phyloP scores from a whole-genome alignment of 2,329 filamentous ascomycete genomes.

The Stagonosporopsis cucurbitacearum region DNA sequence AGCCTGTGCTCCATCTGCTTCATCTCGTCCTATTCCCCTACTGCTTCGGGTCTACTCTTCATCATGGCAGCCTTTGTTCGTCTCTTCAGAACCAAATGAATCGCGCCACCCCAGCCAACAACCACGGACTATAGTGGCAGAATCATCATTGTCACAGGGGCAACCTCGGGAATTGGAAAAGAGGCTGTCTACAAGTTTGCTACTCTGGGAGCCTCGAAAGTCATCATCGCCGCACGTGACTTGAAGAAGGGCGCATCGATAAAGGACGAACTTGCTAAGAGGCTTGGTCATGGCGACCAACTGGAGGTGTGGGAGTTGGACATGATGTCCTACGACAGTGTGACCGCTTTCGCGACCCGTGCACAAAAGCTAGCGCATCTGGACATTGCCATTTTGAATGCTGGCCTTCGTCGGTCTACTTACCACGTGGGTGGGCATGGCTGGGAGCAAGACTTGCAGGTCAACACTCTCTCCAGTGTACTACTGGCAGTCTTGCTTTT shows the following conservation, averaged over 20 bases:
- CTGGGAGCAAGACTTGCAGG: constrained; percentile 59
- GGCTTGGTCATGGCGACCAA: constrained; percentile 32
- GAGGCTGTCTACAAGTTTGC: constrained; percentile 49
- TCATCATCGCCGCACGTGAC: constrained; percentile 50
- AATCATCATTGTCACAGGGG: constrained; percentile 55
- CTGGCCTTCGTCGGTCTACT: constrained; percentile 39
- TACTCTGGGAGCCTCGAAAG: constrained; percentile 41
- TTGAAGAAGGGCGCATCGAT: constrained; percentile 46
- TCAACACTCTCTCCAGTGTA: constrained; percentile 64
- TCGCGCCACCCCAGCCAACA: constrained; percentile 43
- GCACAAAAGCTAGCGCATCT: constrained; percentile 41
- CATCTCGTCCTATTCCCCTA: constrained; percentile 70
- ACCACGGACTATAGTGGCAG: constrained; percentile 45
- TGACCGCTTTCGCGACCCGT: constrained; percentile 41
- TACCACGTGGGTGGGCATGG: constrained; percentile 40
- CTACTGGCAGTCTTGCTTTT: constrained; percentile 61
- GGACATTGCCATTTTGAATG: constrained; percentile 51
- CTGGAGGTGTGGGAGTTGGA: constrained; percentile 49
- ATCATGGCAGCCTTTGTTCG: constrained; percentile 32
- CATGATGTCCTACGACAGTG: constrained; percentile 45
- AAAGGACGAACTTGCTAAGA: constrained; percentile 37
- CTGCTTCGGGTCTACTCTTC: constrained; percentile 46
- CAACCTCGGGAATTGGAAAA: constrained; percentile 50
- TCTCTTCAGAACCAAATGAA: constrained; percentile 44
- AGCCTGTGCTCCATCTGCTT: background rate